Evolutionary conservation across 345 rosid genomes (phyloP).

Genomic region (Gossypium anomalum): DNA sequence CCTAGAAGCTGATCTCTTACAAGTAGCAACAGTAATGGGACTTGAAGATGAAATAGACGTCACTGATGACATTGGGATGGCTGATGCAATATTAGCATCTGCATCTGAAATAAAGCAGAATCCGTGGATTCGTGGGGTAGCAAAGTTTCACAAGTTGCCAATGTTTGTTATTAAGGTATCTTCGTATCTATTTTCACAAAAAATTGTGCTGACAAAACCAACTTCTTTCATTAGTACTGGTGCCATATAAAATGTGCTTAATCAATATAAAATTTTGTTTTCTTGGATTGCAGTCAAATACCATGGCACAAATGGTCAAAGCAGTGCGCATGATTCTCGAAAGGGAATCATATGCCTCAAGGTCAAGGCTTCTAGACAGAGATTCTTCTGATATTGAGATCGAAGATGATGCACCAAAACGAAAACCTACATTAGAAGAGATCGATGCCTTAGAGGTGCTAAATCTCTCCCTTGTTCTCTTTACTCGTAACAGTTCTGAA

Average conservation of each 20-base stretch:
- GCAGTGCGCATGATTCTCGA: slow-evolving; percentile 86
- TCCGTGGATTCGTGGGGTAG: slow-evolving; percentile 77
- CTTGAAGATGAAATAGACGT: slow-evolving; percentile 65
- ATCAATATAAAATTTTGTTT: neutral
- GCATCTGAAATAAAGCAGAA: slow-evolving; percentile 71
- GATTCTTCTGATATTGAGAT: slow-evolving; percentile 58
- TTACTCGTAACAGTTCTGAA: neutral
- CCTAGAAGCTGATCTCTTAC: slow-evolving; percentile 76
- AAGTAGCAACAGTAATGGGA: slow-evolving; percentile 91
- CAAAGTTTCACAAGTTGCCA: slow-evolving; percentile 74
- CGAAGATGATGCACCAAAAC: slow-evolving; percentile 78
- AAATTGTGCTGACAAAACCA: neutral
- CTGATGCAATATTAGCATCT: slow-evolving; percentile 80
- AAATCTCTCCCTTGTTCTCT: slow-evolving; percentile 9
- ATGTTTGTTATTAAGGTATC: slow-evolving; percentile 77
- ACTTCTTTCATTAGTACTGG: neutral
- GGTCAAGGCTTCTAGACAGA: slow-evolving; percentile 30
- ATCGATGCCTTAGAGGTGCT: slow-evolving; percentile 93
- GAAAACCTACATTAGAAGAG: slow-evolving; percentile 90
- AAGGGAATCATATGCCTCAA: slow-evolving; percentile 55
- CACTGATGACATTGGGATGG: slow-evolving; percentile 78
- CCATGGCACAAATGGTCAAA: slow-evolving; percentile 97
- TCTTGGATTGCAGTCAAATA: slow-evolving; percentile 61
- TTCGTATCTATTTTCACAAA: neutral
- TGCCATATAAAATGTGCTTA: neutral